Base-by-base conservation (phyloP, 345 rosid species). In the Punica granatum region DNA sequence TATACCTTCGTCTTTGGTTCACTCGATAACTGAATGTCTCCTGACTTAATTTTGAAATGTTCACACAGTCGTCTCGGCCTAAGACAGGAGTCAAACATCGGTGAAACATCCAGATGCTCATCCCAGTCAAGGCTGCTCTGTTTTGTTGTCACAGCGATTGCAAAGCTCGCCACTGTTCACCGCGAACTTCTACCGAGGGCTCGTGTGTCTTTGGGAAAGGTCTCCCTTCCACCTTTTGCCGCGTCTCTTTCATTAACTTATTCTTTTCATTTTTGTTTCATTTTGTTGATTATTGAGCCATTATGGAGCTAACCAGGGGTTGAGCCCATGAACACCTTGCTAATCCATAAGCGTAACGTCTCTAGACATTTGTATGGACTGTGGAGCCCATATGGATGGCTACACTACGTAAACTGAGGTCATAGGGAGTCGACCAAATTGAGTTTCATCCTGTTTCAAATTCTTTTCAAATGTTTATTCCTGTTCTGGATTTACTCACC, bases 151-250 rank as follows among this genome's bases (percentile, higher is more conserved):
- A 89, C 99, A 48, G 97, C 99, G 54, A 89, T 94, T 21, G 86
- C 97, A 53, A 91, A 91, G 73, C 95, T 94, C 25, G 92, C 99
- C 25, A 89, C 95, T n/a, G 77, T 79, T 78, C 99, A 88, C 80
- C 76, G 79, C 2, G 96, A 91, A 72, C 73, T 88, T 30, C 79
- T 91, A 68, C 99, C 97, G 23, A 85, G 97, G 78, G 97, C 99
- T 11, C 92, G 96, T 61, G 99, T 91, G n/a, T 87, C 97, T 69
- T 75, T 94, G 77, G 99, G 91, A 75, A 94, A 94, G 96, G 97
- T 88, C 63, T 48, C 81, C 70, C 69, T 56, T 30, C 61, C 34
- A 56, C 61, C 26, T 6, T 56, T 2, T 25, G 0, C 30, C 7
- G 14, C 14, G 18, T 23, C 58, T 19, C 61, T 60, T 48, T 46